Evolutionary conservation across 2,329 filamentous ascomycete species (phyloP).

Genomic region (Helminthosporium solani): DNA sequence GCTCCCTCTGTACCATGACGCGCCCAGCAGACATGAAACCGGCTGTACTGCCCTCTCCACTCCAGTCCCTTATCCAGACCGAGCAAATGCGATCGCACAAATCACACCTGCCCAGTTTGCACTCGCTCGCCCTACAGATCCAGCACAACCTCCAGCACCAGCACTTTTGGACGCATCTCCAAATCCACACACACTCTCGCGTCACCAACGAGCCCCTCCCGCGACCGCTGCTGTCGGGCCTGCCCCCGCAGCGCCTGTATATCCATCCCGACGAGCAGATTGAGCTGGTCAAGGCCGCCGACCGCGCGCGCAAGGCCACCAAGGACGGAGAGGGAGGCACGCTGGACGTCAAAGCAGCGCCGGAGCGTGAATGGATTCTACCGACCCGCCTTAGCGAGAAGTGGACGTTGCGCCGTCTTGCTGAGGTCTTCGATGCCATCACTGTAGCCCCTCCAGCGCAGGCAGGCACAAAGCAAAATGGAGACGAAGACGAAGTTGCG

Average conservation of each 20-base stretch:
- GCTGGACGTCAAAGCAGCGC: constrained; percentile 46
- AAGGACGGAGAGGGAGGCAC: constrained; percentile 39
- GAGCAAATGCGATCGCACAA: constrained; percentile 6
- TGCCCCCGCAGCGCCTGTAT: constrained; percentile 73
- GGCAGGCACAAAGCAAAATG: neutral
- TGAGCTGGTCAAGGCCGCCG: constrained; percentile 63
- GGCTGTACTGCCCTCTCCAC: constrained; percentile 30
- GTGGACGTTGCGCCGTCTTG: constrained; percentile 67
- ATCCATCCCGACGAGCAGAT: constrained; percentile 82
- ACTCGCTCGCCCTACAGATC: constrained; percentile 61
- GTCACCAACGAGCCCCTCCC: constrained; percentile 46
- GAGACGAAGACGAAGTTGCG: no score
- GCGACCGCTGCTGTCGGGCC: constrained; percentile 68
- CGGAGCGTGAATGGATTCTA: constrained; percentile 69
- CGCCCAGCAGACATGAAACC: constrained; percentile 24
- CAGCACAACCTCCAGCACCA: constrained; percentile 72
- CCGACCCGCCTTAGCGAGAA: constrained; percentile 72
- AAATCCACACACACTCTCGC: constrained; percentile 53
- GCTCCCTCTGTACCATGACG: constrained; percentile 24
- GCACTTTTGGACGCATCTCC: constrained; percentile 70
- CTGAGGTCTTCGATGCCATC: constrained; percentile 65
- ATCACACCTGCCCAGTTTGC: constrained; percentile 35
- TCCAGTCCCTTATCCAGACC: constrained; percentile 33
- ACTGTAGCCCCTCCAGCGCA: constrained; percentile 43
- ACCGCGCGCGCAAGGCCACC: constrained; percentile 46